A percentile compares a stretch with the other conserved stretches of the same genome.
These are phyloP conservation scores for Lasiosphaeris hirsuta DNA, from an alignment of 495 filamentous ascomycete species.

Conservation along the genomic window DNA sequence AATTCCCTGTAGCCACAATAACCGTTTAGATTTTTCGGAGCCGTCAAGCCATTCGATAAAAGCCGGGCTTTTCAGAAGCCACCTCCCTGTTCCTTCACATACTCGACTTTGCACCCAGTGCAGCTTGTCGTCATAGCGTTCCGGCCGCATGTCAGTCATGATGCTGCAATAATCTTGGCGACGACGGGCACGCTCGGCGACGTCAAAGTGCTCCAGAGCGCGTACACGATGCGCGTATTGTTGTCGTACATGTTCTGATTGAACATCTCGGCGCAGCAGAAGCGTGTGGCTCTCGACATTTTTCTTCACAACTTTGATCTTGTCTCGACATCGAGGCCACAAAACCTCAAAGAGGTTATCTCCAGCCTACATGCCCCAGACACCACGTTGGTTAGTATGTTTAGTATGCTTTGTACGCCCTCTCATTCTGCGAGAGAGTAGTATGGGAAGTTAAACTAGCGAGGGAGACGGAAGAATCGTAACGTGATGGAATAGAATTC, in stretches of 20 bases:
- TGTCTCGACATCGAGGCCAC: background rate
- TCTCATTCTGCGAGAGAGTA: conserved; percentile 20
- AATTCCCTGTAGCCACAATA: no score
- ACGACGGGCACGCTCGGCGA: no score
- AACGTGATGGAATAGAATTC: no score
- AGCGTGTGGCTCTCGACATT: conserved; percentile 13
- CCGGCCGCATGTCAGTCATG: no score
- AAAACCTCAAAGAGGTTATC: conserved; percentile 1
- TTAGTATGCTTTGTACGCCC: background rate
- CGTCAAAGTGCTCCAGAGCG: background rate
- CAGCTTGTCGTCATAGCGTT: no score
- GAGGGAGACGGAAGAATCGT: no score
- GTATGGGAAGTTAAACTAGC: conserved; percentile 22
- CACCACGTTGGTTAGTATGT: background rate
- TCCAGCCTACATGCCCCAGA: background rate
- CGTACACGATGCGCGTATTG: background rate
- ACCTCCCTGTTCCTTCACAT: no score
- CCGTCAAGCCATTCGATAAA: no score
- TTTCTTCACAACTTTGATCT: conserved; percentile 3
- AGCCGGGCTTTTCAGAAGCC: no score
- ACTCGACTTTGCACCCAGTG: no score
- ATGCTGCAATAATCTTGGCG: no score
- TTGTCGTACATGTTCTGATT: background rate
- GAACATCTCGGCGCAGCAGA: background rate
- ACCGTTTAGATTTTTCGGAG: no score